These are phyloP conservation scores for Salix viminalis DNA, from an alignment of 345 rosid species.

Conservation along the genomic window DNA sequence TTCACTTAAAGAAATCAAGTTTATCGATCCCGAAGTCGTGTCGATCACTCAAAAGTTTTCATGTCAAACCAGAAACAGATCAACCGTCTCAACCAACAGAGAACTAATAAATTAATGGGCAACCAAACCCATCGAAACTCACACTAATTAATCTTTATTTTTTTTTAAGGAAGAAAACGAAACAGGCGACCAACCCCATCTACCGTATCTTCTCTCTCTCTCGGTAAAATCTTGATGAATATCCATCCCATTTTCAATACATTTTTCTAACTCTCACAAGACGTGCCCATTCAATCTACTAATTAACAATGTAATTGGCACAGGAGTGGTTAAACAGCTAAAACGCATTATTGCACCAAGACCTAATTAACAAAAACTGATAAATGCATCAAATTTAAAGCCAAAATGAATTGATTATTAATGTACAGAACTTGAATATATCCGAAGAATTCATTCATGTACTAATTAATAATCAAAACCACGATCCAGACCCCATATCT, in stretches of 20 bases:
- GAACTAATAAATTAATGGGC: neutral
- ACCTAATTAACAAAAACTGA: neutral
- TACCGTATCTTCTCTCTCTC: neutral
- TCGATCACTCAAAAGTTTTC: slow-evolving; percentile 15
- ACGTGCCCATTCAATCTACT: neutral
- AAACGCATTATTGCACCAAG: neutral
- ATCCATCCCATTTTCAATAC: neutral
- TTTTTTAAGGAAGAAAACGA: neutral
- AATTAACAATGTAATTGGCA: neutral
- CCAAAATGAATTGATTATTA: neutral
- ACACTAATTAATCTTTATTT: neutral
- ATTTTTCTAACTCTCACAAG: neutral
- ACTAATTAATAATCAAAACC: neutral
- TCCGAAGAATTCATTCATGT: neutral
- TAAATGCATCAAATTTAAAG: neutral
- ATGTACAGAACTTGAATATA: neutral
- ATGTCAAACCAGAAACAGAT: slow-evolving; percentile 17
- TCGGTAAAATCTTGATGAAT: neutral
- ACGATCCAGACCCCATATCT: neutral
- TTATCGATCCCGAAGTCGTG: slow-evolving; percentile 25
- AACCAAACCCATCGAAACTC: neutral
- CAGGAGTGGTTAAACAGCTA: too few species aligned
- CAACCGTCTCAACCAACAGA: slow-evolving; percentile 8
- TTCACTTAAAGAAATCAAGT: neutral
- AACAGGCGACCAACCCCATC: slow-evolving; percentile 8